A percentile compares a stretch with the other conserved stretches of the same genome.
Evolutionary conservation across 176 grass and related monocot genomes (phyloP).

Genomic region (Oryza brachyantha): DNA sequence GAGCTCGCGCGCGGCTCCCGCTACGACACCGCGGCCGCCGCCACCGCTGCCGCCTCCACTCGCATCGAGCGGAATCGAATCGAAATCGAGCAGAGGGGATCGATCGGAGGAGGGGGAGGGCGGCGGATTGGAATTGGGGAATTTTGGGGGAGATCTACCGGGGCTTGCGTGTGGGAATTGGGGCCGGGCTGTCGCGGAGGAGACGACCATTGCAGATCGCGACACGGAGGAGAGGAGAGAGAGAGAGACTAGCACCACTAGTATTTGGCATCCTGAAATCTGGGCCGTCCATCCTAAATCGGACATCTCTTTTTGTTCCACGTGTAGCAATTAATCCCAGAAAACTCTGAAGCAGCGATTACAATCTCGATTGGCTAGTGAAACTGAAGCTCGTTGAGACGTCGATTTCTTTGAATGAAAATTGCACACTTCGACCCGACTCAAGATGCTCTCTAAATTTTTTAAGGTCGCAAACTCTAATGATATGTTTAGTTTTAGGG

Average conservation of each 20-base stretch:
- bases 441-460: too few species aligned
- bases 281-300: neutral
- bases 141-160: conserved; percentile 12
- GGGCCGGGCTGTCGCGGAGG: conserved; percentile 25
- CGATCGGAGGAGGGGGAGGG: neutral
- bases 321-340: neutral
- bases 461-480: too few species aligned
- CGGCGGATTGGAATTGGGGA: neutral
- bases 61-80: conserved; percentile 3
- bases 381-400: too few species aligned
- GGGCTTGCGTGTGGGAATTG: conserved; percentile 13
- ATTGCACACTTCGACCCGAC: too few species aligned
- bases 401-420: too few species aligned
- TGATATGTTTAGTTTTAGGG: too few species aligned
- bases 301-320: neutral
- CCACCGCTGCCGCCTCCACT: neutral
- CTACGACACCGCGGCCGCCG: conserved; percentile 11
- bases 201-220: conserved; percentile 29
- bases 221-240: neutral
- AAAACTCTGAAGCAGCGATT: neutral
- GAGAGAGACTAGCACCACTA: neutral
- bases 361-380: too few species aligned
- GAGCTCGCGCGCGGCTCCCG: conserved; percentile 8
- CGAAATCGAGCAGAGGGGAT: neutral
- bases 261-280: neutral